Percentiles rank a stretch among this genome's conserved stretches.
phyloP scores from a whole-genome alignment of 805 yeast genomes.

The Teunomyces atbi region DNA sequence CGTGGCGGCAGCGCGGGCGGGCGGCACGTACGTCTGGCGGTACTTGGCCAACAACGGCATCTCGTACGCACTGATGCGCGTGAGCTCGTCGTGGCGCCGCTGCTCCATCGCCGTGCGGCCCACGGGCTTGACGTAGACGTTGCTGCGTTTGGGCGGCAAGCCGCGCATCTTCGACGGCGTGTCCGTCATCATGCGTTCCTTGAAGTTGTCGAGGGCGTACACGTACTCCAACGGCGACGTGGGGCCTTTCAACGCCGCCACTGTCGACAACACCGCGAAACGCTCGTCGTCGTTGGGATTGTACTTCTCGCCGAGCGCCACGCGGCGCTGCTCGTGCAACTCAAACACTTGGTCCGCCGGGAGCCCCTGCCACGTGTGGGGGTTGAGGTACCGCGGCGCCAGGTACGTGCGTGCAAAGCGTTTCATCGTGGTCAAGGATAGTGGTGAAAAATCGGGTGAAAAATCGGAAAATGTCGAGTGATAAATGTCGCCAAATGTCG shows the following conservation, averaged over 20 bases:
- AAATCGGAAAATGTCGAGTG: too few relatives aligned
- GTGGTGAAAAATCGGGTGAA: too few relatives aligned
- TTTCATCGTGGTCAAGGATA: neutral
- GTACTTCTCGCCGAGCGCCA: slow-evolving; percentile 51
- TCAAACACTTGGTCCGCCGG: slow-evolving; percentile 62
- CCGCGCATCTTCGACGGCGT: slow-evolving; percentile 36
- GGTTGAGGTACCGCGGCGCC: slow-evolving; percentile 44
- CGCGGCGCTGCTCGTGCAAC: slow-evolving; percentile 58
- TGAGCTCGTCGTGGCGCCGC: slow-evolving; percentile 72
- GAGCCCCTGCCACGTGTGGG: slow-evolving; percentile 68
- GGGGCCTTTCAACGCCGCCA: slow-evolving; percentile 26
- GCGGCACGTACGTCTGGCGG: slow-evolving; percentile 63
- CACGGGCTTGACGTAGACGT: slow-evolving; percentile 31
- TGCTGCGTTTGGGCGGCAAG: slow-evolving; percentile 37
- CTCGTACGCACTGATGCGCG: slow-evolving; percentile 87
- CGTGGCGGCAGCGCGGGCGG: too few relatives aligned
- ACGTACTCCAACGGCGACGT: slow-evolving; percentile 39
- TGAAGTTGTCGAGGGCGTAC: slow-evolving; percentile 42
- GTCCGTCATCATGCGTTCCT: slow-evolving; percentile 42
- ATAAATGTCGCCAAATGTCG: too few relatives aligned
- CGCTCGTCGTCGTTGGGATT: slow-evolving; percentile 65
- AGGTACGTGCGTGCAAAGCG: slow-evolving; percentile 1
- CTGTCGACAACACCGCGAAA: slow-evolving; percentile 50
- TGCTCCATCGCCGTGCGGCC: slow-evolving; percentile 46
- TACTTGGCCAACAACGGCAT: slow-evolving; percentile 79